phyloP scores from a whole-genome alignment of 2,329 filamentous ascomycete genomes.

The Cucurbitaria berberidis region DNA sequence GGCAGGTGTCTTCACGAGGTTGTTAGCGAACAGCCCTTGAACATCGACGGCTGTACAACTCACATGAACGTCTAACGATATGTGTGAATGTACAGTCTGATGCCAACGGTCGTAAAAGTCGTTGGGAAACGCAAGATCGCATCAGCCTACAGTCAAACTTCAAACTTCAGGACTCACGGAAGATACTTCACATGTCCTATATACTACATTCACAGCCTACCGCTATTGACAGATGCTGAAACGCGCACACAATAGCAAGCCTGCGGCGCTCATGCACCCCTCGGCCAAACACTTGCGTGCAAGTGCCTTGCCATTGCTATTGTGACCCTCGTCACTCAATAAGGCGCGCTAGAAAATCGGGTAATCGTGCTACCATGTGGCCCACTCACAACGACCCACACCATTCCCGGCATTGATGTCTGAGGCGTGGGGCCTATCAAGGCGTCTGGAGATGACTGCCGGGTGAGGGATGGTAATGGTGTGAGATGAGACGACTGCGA shows the following conservation, averaged over 20 bases:
- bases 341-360: constrained; percentile 8
- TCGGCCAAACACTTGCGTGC: not conserved
- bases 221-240: constrained; percentile 29
- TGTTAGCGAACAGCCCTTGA: not conserved
- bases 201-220: constrained; percentile 9
- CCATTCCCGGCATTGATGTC: not conserved
- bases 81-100: too few relatives aligned
- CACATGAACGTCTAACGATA: not conserved
- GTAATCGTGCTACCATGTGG: not conserved
- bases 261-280: constrained; percentile 4
- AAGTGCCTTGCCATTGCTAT: constrained; percentile 13
- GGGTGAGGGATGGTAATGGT: not conserved
- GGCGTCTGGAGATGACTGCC: not conserved
- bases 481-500: not conserved
- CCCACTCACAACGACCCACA: not conserved
- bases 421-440: not conserved
- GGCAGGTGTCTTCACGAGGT: not conserved
- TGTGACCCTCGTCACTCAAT: constrained; percentile 13
- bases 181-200: constrained; percentile 1
- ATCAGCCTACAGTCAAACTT: not conserved
- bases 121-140: not conserved
- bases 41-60: not conserved
- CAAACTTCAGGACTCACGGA: not conserved
- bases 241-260: constrained; percentile 34
- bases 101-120: not conserved